Conservation (phyloP, 306 rosid genomes). For the Prunus campanulata region DNA sequence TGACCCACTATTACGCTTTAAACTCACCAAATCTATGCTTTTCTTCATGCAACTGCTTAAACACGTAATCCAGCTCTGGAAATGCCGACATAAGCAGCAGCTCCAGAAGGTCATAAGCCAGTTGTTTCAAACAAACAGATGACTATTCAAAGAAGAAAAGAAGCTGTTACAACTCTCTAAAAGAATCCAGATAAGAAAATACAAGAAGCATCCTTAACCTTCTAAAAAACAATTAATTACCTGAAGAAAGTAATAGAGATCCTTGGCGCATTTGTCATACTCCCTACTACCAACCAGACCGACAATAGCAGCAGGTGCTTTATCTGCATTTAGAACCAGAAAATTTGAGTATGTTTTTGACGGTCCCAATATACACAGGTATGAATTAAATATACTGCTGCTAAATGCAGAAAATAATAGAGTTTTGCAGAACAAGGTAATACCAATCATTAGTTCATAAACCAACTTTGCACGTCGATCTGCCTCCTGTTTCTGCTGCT, state of each 20-base stretch:
- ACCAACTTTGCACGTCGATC: constrained; percentile 84
- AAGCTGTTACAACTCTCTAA: neutral
- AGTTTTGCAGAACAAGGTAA: constrained; percentile 9
- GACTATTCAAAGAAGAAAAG: constrained; percentile 54
- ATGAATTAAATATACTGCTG: neutral
- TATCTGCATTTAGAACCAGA: constrained; percentile 44
- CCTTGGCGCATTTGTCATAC: constrained; percentile 93
- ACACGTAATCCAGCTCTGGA: constrained; percentile 67
- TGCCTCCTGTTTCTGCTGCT: constrained; percentile 63
- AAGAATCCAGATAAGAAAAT: neutral
- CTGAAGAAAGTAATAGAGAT: constrained; percentile 93
- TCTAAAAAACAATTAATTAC: constrained; percentile 32
- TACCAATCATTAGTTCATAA: constrained; percentile 89
- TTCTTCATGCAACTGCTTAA: constrained; percentile 78
- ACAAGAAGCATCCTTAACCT: neutral
- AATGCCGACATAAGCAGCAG: constrained; percentile 65
- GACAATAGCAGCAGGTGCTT: constrained; percentile 80
- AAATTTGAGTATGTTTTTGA: neutral
- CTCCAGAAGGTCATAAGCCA: constrained; percentile 82
- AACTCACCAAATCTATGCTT: constrained; percentile 72
- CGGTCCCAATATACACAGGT: neutral
- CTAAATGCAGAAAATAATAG: constrained; percentile 9
- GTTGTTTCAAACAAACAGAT: constrained; percentile 78
- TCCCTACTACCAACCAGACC: constrained; percentile 92
- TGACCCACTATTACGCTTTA: constrained; percentile 17